Evolutionary conservation across 208 protist genomes (phyloP).

Genomic region (Leishmania arabica): DNA sequence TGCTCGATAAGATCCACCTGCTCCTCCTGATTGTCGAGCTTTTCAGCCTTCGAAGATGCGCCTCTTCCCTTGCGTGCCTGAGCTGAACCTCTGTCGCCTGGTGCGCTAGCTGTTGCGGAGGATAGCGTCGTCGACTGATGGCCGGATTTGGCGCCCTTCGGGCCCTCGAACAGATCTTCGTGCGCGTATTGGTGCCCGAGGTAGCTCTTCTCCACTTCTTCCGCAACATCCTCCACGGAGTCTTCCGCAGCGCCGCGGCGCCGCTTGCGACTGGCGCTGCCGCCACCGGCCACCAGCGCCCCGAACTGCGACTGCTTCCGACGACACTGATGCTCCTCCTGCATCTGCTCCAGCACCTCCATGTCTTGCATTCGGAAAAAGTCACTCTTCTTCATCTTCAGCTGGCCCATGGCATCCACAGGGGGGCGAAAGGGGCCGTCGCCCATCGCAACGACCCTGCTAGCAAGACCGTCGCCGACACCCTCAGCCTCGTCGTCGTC

Average conservation of each 20-base stretch:
- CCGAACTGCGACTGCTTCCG: constrained; percentile 26
- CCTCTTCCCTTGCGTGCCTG: not conserved
- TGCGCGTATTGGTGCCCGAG: constrained; percentile 39
- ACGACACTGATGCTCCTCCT: constrained; percentile 72
- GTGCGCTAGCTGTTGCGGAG: not conserved
- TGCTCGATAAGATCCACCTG: constrained; percentile 29
- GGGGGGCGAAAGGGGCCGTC: constrained; percentile 55
- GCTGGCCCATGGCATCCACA: constrained; percentile 42
- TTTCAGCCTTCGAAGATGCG: not conserved
- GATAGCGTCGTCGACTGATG: not conserved
- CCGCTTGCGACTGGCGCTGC: constrained; percentile 17
- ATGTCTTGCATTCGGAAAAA: constrained; percentile 82
- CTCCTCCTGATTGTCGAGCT: not conserved
- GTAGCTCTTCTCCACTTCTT: constrained; percentile 46
- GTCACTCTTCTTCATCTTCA: constrained; percentile 87
- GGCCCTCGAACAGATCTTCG: constrained; percentile 18
- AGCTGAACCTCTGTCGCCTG: not conserved
- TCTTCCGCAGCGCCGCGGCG: constrained; percentile 11
- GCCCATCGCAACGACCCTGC: constrained; percentile 31
- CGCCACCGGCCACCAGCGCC: constrained; percentile 13
- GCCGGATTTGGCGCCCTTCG: not conserved
- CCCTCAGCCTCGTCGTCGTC: constrained; percentile 8
- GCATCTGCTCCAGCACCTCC: constrained; percentile 78
- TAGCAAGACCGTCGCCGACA: constrained; percentile 7
- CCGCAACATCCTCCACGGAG: constrained; percentile 24